Percentiles rank a stretch among this genome's conserved stretches.
Evolutionary conservation across 148 eudicot species (phyloP).

Genomic region (Polygonum aviculare): DNA sequence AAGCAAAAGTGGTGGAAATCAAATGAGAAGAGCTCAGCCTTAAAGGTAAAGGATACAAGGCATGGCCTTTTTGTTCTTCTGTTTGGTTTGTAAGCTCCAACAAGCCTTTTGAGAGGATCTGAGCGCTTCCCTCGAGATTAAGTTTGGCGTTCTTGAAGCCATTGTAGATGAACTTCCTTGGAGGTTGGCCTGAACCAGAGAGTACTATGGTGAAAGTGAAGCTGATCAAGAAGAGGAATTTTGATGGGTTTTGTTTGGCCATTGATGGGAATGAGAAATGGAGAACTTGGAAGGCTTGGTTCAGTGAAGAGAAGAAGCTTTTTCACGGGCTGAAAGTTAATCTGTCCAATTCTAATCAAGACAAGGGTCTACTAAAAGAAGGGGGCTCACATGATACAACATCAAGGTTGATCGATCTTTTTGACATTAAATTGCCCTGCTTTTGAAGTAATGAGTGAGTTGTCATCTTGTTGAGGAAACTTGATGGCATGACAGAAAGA

Average conservation of each 20-base stretch:
- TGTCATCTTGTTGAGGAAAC: not conserved
- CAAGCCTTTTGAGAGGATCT: slow-evolving; percentile 6
- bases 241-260: slow-evolving; percentile 1
- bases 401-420: not conserved
- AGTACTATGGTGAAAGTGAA: not conserved
- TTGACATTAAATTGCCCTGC: not conserved
- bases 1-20: slow-evolving; percentile 16
- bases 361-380: not conserved
- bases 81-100: slow-evolving; percentile 13
- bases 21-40: not conserved
- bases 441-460: not conserved
- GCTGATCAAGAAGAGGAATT: not conserved
- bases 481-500: not conserved
- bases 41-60: slow-evolving; percentile 12
- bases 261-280: not conserved
- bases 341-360: not conserved
- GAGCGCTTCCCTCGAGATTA: not conserved
- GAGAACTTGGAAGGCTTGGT: not conserved
- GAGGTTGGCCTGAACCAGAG: not conserved
- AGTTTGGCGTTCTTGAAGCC: not conserved
- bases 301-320: not conserved
- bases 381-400: not conserved
- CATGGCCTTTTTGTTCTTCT: slow-evolving; percentile 3
- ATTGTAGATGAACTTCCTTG: not conserved
- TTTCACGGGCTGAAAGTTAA: not conserved